Evolutionary conservation across 83 land plant genomes (phyloP).

Genomic region (Thuja plicata): DNA sequence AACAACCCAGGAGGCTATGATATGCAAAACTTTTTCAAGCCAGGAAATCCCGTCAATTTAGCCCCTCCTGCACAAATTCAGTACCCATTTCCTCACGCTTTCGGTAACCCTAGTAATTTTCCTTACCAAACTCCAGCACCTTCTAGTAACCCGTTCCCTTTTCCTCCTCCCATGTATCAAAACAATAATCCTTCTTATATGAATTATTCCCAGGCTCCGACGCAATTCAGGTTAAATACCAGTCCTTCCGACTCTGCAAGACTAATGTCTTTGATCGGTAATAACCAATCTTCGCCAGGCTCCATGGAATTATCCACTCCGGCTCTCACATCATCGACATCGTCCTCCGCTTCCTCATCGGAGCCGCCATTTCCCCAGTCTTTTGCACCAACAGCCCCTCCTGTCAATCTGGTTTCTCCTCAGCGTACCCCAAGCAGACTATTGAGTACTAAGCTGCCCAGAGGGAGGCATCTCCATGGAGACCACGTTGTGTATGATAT

Average conservation of each 20-base stretch:
- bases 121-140: constrained; percentile 1
- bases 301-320: constrained; percentile 5
- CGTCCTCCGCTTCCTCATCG: constrained; percentile 5
- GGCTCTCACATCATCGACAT: background rate
- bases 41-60: background rate
- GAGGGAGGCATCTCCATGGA: constrained; percentile 64
- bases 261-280: constrained; percentile 39
- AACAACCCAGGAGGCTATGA: constrained; percentile 10
- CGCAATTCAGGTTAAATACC: constrained; percentile 1
- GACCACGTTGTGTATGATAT: constrained; percentile 77
- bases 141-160: background rate
- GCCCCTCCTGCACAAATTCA: background rate
- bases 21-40: constrained; percentile 8
- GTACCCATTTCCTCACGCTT: background rate
- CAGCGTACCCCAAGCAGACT: constrained; percentile 33
- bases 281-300: constrained; percentile 28
- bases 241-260: constrained; percentile 47
- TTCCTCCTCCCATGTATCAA: background rate
- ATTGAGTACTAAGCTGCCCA: constrained; percentile 70
- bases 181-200: background rate
- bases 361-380: constrained; percentile 35
- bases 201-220: background rate
- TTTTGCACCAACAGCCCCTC: constrained; percentile 53
- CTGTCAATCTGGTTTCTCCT: constrained; percentile 29
- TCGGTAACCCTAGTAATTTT: constrained; percentile 5